These are phyloP conservation scores for Colletotrichum sansevieriae DNA, from an alignment of 2,329 filamentous ascomycete genomes.

Conservation along the genomic window DNA sequence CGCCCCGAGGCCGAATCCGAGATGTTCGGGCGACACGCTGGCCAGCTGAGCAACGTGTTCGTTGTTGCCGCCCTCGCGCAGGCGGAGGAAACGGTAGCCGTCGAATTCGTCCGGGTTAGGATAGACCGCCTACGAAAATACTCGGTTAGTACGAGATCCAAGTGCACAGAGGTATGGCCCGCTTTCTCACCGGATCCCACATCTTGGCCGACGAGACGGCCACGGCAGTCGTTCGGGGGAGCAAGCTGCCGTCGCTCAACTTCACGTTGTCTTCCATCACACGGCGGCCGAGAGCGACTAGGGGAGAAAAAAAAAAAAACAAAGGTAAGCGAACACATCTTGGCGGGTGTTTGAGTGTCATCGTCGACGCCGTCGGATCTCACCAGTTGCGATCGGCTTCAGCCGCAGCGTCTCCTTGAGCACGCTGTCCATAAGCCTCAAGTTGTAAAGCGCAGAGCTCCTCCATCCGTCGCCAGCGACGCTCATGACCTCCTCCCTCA, in stretches of 20 bases:
- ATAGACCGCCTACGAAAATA: slow-evolving; percentile 10
- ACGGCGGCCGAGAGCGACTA: slow-evolving; percentile 2
- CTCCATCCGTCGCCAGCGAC: slow-evolving; percentile 53
- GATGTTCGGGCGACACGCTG: slow-evolving; percentile 51
- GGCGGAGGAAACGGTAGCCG: slow-evolving; percentile 22
- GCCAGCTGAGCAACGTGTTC: slow-evolving; percentile 54
- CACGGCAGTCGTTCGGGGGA: slow-evolving; percentile 20
- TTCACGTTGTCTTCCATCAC: slow-evolving; percentile 25
- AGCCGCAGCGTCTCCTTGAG: slow-evolving; percentile 55
- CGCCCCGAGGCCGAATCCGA: slow-evolving; percentile 59
- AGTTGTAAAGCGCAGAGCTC: slow-evolving; percentile 52
- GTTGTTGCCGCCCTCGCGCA: slow-evolving; percentile 26
- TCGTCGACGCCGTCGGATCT: not conserved
- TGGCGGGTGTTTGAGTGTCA: too few species aligned
- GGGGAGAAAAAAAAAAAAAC: not conserved
- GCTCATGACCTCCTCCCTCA: slow-evolving; percentile 57
- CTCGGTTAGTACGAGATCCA: not conserved
- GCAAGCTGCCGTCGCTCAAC: slow-evolving; percentile 15
- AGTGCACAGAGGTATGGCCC: too few species aligned
- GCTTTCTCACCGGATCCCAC: slow-evolving; percentile 11
- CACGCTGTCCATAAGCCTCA: slow-evolving; percentile 57
- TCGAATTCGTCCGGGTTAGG: slow-evolving; percentile 16
- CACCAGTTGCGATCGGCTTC: slow-evolving; percentile 28
- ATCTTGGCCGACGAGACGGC: slow-evolving; percentile 18
- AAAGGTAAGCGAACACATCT: not conserved